These are phyloP conservation scores for Yarrowia sp. DNA, from an alignment of 805 yeast species.

Conservation along the genomic window DNA sequence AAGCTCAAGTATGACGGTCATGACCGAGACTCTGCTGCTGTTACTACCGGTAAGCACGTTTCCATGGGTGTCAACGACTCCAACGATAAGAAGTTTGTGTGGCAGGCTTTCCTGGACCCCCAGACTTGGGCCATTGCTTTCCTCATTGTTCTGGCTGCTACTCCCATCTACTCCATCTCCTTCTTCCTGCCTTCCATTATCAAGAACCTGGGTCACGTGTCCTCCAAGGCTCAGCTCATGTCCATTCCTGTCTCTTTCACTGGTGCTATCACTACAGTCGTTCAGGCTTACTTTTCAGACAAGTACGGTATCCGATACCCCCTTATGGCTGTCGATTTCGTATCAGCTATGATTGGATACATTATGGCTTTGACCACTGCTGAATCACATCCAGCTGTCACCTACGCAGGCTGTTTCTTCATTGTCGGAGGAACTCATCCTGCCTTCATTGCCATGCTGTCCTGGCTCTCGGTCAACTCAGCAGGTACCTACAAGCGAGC, in stretches of 20 bases:
- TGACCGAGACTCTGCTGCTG: conserved; percentile 20
- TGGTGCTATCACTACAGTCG: conserved; percentile 38
- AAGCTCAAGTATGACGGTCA: conserved; percentile 15
- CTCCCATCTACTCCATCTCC: conserved; percentile 60
- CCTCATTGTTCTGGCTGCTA: conserved; percentile 52
- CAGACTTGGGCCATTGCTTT: conserved; percentile 51
- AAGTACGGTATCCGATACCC: conserved; percentile 39
- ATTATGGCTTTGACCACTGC: conserved; percentile 48
- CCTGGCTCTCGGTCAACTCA: conserved; percentile 58
- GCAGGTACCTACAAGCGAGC: conserved; percentile 57
- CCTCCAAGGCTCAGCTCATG: conserved; percentile 52
- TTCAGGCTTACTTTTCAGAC: conserved; percentile 34
- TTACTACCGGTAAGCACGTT: conserved; percentile 43
- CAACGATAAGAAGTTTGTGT: conserved; percentile 46
- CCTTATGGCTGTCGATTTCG: conserved; percentile 33
- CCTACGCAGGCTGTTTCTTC: conserved; percentile 58
- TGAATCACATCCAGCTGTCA: conserved; percentile 33
- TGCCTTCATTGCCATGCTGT: conserved; percentile 57
- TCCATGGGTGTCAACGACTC: conserved; percentile 37
- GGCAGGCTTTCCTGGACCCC: conserved; percentile 50
- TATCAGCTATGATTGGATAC: conserved; percentile 41
- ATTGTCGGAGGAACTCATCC: conserved; percentile 53
- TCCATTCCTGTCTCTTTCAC: conserved; percentile 47
- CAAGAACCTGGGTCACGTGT: conserved; percentile 54
- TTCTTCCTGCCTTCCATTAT: conserved; percentile 59